A percentile compares a stretch with the other conserved stretches of the same genome.
These are phyloP conservation scores for Trametes cinnabarina DNA, from an alignment of 768 basidiomycete genomes.

Conservation along the genomic window DNA sequence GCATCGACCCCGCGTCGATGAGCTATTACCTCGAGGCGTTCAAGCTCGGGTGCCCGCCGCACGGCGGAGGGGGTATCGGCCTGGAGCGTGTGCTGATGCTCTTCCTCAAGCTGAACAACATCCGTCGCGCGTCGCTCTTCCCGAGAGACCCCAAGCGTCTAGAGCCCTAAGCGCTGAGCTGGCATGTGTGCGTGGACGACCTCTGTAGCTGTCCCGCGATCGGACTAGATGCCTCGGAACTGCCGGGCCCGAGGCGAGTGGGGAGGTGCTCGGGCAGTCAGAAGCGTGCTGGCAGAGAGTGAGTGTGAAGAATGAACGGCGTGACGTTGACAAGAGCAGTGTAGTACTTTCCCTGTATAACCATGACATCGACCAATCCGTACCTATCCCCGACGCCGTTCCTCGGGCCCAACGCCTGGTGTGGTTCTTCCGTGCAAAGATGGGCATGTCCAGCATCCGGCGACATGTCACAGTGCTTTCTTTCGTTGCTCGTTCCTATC, in stretches of 20 bases:
- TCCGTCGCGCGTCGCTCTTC: slow-evolving; percentile 89
- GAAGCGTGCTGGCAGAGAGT: slow-evolving; percentile 6
- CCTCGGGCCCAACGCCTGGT: background rate
- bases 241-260: background rate
- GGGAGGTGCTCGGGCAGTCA: background rate
- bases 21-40: slow-evolving; percentile 91
- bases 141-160: slow-evolving; percentile 95
- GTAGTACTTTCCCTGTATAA: slow-evolving; percentile 3
- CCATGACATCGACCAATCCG: background rate
- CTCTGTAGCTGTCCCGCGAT: background rate
- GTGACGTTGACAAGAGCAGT: slow-evolving; percentile 8
- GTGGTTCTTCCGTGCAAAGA: background rate
- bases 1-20: slow-evolving; percentile 91
- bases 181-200: too few relatives aligned
- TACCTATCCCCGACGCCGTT: slow-evolving; percentile 8
- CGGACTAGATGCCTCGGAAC: background rate
- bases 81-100: slow-evolving; percentile 96
- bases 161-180: slow-evolving; percentile 58
- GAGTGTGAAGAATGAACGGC: slow-evolving; percentile 1
- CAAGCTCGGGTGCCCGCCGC: slow-evolving; percentile 91
- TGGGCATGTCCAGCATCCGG: background rate
- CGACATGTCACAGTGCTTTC: background rate
- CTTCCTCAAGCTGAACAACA: slow-evolving; percentile 95
- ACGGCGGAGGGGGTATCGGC: slow-evolving; percentile 96
- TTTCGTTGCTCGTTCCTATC: background rate